Base-by-base conservation (phyloP, 352 stramenopile genomes). In the Pythium utonaiense region DNA sequence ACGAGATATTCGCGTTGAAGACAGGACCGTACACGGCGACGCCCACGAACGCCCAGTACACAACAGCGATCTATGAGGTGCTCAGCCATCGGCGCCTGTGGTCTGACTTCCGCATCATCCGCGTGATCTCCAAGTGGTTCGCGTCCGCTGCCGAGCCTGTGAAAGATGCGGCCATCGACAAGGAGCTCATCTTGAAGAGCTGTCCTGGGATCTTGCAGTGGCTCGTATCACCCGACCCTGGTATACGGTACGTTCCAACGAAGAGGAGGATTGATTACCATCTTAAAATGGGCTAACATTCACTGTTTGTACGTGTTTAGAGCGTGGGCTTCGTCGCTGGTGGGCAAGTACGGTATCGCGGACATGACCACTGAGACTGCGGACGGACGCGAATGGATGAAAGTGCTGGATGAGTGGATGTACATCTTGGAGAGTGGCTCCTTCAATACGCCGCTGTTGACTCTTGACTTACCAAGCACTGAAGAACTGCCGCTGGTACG, bases 381-480 rank as follows among this genome's bases (percentile, higher is more conserved):
- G 1, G 64, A 70, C 10, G 53, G 78, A 53, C 72, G 83, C 19
- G 67, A 75, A 31, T 82, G 91, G 36, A 66, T 92, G 31, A 74
- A 77, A 36, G 83, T 92, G 21, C 66, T 96, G 30, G 84, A 96
- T 47, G 86, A 96, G 58, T 93, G 86, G 83, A 91, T 92, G 81
- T 96, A 84, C 53, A 80, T 94, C 41, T 36, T 96, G 22, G 86
- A 96, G 64, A 93, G 75, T 36, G 67, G 71, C 63, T 75, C 73
- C 9, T 96, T 92, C 62, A 93, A 96, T 36, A 74, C 73, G 47
- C 66, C 77, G 3, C 66, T 92, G 31, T 61, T 92, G 17, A 80
- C 66, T 28, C 64, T 96, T 17, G 82, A 90, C 19, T 52, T 94
- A n/a, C 71, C 73, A 22, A 71, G 76, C n/a, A 89, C 82, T 7